Percentiles rank a stretch among this genome's conserved stretches.
phyloP scores from a whole-genome alignment of 352 stramenopile species.

The Albugo laibachii region DNA sequence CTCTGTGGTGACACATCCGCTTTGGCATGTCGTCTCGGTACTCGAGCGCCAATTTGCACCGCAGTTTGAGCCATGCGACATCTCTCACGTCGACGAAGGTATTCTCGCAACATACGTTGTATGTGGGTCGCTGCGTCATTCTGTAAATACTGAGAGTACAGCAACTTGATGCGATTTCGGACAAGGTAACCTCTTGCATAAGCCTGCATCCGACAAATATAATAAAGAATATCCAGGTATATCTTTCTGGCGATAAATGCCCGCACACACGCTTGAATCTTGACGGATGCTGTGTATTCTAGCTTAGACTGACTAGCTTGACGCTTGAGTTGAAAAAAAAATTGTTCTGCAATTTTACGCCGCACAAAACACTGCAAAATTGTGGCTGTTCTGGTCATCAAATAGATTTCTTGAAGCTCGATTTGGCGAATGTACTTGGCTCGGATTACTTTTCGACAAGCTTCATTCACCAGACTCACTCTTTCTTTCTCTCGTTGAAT shows the following conservation, averaged over 20 bases:
- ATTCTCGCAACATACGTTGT: too few relatives aligned
- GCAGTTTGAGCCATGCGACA: too few relatives aligned
- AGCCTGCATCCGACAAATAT: slow-evolving; percentile 60
- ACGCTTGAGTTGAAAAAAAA: too few relatives aligned
- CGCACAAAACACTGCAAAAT: slow-evolving; percentile 26
- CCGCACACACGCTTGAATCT: slow-evolving; percentile 33
- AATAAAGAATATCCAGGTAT: slow-evolving; percentile 61
- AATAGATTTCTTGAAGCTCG: slow-evolving; percentile 9
- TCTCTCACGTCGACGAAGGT: too few relatives aligned
- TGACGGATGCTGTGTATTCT: slow-evolving; percentile 13
- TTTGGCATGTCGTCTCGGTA: too few relatives aligned
- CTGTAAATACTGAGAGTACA: slow-evolving; percentile 21
- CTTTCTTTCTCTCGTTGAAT: slow-evolving; percentile 6
- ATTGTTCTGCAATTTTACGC: too few relatives aligned
- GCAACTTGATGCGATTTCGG: slow-evolving; percentile 27
- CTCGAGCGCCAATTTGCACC: too few relatives aligned
- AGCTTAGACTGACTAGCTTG: too few relatives aligned
- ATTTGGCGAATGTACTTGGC: too few relatives aligned
- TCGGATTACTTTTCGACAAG: background rate
- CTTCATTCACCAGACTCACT: slow-evolving; percentile 12
- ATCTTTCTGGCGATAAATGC: slow-evolving; percentile 48
- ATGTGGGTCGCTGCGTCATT: too few relatives aligned
- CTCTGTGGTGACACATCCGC: too few relatives aligned
- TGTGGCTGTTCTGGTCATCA: slow-evolving; percentile 14
- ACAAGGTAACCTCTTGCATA: slow-evolving; percentile 40